Base-by-base conservation (phyloP, 441 rosid species). In the Kokia cookei region DNA sequence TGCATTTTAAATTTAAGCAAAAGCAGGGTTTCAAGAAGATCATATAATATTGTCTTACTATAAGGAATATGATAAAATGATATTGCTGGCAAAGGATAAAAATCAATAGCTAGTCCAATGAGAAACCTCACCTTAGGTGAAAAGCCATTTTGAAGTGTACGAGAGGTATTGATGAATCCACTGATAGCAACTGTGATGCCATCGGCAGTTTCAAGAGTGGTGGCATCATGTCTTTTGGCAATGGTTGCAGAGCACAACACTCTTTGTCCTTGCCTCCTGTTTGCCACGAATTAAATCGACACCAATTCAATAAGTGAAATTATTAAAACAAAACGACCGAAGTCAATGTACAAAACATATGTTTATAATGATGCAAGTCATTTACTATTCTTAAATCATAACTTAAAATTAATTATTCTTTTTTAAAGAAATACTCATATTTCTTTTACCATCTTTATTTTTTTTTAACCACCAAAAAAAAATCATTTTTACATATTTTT, bases 201-300 rank as follows among this genome's bases (percentile, higher is more conserved):
- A 81, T 86, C 92, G 1, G 29, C 47, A 13, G 88, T 79, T 78
- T 82, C 85, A 8, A 86, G 81, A 17, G 82, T 83, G 51, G 73
- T 70, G 50, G 80, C 75, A 69, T 82, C 73, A 11, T 68, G 82
- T 63, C 92, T 73, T 66, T 67, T 83, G 66, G 77, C 66, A 73
- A 87, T 80, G 32, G 80, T 27, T 59, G 78, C 80, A 47, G 89
- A 83, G 32, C 70, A 60, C 42, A 86, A 84, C 27, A 74, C 58
- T 63, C 88, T 86, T 4, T 64, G 61, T 65, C 83, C 87, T 58
- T 73, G 73, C 58, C 76, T 82, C 72, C 89, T 85, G 69, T 57
- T 24, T 57, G 32, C 22, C 8, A 69, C 12, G 11, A 37, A 73
- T 37, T 60, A 37, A 58, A 47, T 5, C 26, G 35, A 4, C 6